Evolutionary conservation across 768 basidiomycete genomes (phyloP).

Genomic region (Lactarius hatsudake): DNA sequence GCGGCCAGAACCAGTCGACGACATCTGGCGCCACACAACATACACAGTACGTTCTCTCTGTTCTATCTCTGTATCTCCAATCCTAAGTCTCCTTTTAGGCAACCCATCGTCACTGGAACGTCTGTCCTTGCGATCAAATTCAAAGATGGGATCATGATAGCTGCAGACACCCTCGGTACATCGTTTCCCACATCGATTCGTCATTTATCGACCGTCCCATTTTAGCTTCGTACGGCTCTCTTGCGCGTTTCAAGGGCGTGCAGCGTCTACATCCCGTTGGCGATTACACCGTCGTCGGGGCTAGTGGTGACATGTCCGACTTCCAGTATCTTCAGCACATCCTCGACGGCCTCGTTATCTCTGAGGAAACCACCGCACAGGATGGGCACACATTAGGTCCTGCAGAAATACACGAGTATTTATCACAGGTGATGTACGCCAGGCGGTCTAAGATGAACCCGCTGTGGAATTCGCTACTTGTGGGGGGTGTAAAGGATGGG

Average conservation of each 20-base stretch:
- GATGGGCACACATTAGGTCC: constrained; percentile 87
- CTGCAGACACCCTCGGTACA: constrained; percentile 94
- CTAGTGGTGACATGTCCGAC: constrained; percentile 96
- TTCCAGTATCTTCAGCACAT: constrained; percentile 87
- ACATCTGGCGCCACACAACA: constrained; percentile 65
- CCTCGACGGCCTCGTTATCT: constrained; percentile 70
- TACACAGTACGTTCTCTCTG: constrained; percentile 62
- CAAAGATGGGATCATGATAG: constrained; percentile 97
- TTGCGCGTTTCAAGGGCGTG: constrained; percentile 94
- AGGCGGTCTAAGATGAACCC: constrained; percentile 88
- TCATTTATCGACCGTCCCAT: neutral
- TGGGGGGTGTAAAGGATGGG: constrained; percentile 88
- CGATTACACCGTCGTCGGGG: constrained; percentile 81
- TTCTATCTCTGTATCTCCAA: neutral
- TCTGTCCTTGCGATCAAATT: constrained; percentile 91
- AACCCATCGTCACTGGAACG: constrained; percentile 97
- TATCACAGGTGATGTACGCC: constrained; percentile 87
- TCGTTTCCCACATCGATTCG: constrained; percentile 7
- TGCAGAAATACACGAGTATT: constrained; percentile 87
- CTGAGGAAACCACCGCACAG: constrained; percentile 71
- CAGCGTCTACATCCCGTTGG: constrained; percentile 86
- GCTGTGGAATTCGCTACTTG: constrained; percentile 90
- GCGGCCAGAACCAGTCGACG: constrained; percentile 43
- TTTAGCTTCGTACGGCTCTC: constrained; percentile 91
- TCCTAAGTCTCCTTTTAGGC: constrained; percentile 43